These are phyloP conservation scores for Daldinia grandis DNA, from an alignment of 495 filamentous ascomycete species.

Conservation along the genomic window DNA sequence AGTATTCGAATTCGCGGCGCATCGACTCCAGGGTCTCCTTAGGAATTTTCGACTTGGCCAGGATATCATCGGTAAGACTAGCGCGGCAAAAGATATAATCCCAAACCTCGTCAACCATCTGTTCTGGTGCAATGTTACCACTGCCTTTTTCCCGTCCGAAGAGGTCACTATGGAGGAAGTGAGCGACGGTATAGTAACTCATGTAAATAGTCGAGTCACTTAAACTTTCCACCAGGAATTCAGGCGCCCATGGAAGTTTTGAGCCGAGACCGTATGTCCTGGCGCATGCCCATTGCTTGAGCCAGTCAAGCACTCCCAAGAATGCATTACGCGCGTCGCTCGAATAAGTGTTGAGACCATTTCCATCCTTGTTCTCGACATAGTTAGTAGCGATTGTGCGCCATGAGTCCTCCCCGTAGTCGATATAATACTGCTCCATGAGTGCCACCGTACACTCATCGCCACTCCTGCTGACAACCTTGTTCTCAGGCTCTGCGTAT, in stretches of 20 bases:
- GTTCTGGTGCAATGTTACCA: constrained; percentile 72
- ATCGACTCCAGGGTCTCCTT: constrained; percentile 76
- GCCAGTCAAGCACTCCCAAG: constrained; percentile 84
- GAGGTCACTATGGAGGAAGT: constrained; percentile 79
- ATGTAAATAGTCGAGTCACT: constrained; percentile 94
- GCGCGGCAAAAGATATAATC: constrained; percentile 81
- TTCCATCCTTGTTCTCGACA: constrained; percentile 68
- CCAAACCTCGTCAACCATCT: constrained; percentile 97
- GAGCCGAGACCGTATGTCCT: constrained; percentile 92
- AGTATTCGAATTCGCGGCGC: constrained; percentile 94
- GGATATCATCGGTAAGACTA: constrained; percentile 70
- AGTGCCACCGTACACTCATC: constrained; percentile 93
- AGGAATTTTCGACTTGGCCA: constrained; percentile 68
- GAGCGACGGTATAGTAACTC: constrained; percentile 95
- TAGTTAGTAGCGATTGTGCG: constrained; percentile 74
- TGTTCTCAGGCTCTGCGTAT: constrained; percentile 91
- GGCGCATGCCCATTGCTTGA: constrained; percentile 95
- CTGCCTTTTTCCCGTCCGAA: constrained; percentile 77
- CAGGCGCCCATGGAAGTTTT: constrained; percentile 92
- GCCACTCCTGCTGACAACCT: constrained; percentile 83
- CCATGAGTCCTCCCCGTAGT: constrained; percentile 67
- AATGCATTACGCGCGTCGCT: constrained; percentile 84
- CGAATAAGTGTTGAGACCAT: constrained; percentile 78
- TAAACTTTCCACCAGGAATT: constrained; percentile 91
- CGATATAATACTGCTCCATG: constrained; percentile 96